phyloP scores from a whole-genome alignment of 176 grass and related monocot species.

The Secale cereale region DNA sequence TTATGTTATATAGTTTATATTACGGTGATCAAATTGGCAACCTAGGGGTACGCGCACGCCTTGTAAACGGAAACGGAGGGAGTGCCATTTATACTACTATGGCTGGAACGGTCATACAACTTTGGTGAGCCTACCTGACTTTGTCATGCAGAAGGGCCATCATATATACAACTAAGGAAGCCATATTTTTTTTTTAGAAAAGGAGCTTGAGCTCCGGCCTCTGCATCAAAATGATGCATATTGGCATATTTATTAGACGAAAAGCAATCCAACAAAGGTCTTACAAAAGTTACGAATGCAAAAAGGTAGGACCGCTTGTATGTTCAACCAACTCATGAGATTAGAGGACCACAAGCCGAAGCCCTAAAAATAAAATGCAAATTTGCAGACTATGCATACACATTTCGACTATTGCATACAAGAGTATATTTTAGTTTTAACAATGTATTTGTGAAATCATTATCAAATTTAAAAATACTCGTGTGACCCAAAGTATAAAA shows the following conservation, averaged over 20 bases:
- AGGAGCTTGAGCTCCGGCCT: too few species aligned
- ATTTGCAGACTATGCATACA: not conserved
- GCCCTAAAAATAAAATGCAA: not conserved
- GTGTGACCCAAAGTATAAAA: too few species aligned
- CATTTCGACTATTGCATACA: not conserved
- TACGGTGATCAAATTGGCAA: too few species aligned
- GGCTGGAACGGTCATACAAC: not conserved
- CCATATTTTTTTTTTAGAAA: too few species aligned
- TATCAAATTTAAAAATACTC: not conserved
- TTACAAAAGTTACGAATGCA: too few species aligned
- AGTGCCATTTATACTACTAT: not conserved
- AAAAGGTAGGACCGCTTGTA: too few species aligned
- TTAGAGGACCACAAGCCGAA: not conserved
- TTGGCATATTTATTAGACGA: too few species aligned
- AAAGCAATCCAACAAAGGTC: too few species aligned
- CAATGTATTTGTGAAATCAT: not conserved
- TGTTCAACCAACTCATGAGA: not conserved
- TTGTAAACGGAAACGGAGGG: too few species aligned
- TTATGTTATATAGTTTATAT: too few species aligned
- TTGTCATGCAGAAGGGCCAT: not conserved
- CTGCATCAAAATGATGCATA: too few species aligned
- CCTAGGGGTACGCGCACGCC: too few species aligned
- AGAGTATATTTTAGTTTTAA: not conserved
- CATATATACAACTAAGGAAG: not conserved
- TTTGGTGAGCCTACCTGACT: not conserved